phyloP scores from a whole-genome alignment of 208 protist species.

The Vickermania ingenoplastis region DNA sequence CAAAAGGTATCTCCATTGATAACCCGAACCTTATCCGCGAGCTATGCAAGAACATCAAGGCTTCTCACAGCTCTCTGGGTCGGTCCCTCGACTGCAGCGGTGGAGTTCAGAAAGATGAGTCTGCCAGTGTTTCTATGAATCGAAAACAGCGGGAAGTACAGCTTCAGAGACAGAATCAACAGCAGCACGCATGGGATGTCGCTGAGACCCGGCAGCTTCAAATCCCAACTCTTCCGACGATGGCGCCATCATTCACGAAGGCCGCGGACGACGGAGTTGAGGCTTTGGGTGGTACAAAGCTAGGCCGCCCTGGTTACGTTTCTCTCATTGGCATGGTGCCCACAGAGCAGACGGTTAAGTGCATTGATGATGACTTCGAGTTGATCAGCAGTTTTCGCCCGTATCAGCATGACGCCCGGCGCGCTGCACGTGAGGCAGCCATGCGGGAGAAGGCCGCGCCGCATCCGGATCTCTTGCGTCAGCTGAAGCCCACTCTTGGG shows the following conservation, averaged over 20 bases:
- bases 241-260: conserved; percentile 66
- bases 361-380: conserved; percentile 68
- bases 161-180: conserved; percentile 34
- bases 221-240: conserved; percentile 46
- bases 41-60: conserved; percentile 41
- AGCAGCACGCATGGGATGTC: conserved; percentile 23
- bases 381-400: conserved; percentile 76
- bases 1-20: conserved; percentile 16
- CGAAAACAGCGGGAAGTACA: conserved; percentile 26
- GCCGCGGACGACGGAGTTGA: conserved; percentile 47
- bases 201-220: conserved; percentile 17
- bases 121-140: conserved; percentile 41
- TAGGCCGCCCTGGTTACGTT: conserved; percentile 52
- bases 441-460: conserved; percentile 33
- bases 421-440: conserved; percentile 26
- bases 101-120: conserved; percentile 20
- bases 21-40: conserved; percentile 32
- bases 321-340: conserved; percentile 55
- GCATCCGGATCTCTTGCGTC: conserved; percentile 57
- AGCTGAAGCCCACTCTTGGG: conserved; percentile 35
- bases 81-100: conserved; percentile 42
- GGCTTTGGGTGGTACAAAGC: conserved; percentile 45
- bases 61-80: conserved; percentile 49
- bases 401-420: conserved; percentile 58
- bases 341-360: conserved; percentile 33